These are phyloP conservation scores for Chlamydomonas schloesseri DNA, from an alignment of 139 green algal genomes.

Conservation along the genomic window DNA sequence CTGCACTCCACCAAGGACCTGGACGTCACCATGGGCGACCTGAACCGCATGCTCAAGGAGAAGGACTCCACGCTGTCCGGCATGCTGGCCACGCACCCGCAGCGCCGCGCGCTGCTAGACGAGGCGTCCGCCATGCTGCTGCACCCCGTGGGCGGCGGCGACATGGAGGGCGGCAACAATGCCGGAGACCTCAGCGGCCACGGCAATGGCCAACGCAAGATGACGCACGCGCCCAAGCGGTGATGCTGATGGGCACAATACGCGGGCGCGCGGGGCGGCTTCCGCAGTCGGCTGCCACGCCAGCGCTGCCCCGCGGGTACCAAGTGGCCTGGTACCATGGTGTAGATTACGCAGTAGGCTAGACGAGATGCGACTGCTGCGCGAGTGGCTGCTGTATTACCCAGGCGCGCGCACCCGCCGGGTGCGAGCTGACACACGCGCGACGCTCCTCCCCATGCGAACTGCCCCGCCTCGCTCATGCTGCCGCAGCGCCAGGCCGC, in stretches of 20 bases:
- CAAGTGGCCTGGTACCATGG: too few species aligned
- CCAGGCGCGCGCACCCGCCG: too few species aligned
- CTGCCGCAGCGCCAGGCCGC: too few species aligned
- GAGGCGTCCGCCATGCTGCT: not conserved
- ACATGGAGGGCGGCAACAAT: not conserved
- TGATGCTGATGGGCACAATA: too few species aligned
- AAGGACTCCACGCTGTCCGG: constrained; percentile 22
- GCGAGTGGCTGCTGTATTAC: too few species aligned
- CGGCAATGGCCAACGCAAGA: not conserved
- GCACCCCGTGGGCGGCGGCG: constrained; percentile 3
- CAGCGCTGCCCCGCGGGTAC: too few species aligned
- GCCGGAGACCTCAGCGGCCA: not conserved
- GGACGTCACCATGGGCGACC: constrained; percentile 22
- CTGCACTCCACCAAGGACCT: constrained; percentile 88
- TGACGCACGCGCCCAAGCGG: constrained; percentile 6
- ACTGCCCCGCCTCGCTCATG: too few species aligned
- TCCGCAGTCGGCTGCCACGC: too few species aligned
- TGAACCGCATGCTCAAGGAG: constrained; percentile 37
- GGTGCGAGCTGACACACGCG: too few species aligned
- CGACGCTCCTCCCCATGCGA: too few species aligned
- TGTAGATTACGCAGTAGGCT: too few species aligned
- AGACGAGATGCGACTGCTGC: too few species aligned
- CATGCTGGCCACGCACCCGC: not conserved
- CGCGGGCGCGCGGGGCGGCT: not conserved
- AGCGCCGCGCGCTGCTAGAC: not conserved